These are phyloP conservation scores for Clitopilus hobsonii DNA, from an alignment of 768 basidiomycete species.

Conservation along the genomic window DNA sequence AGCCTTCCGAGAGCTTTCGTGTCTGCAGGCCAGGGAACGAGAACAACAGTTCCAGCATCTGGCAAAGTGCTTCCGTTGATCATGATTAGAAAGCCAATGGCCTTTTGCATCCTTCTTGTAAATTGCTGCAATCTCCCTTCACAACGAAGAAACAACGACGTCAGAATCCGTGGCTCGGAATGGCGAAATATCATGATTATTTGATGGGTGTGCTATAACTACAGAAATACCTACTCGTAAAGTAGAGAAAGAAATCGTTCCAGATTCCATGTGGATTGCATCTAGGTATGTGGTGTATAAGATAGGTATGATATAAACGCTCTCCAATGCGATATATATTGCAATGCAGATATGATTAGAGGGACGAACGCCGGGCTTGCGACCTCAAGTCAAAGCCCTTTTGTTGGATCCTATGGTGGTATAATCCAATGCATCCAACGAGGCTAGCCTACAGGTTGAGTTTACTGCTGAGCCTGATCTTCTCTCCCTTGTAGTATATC, in stretches of 20 bases:
- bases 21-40: too few species aligned
- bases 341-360: not conserved
- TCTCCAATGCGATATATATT: not conserved
- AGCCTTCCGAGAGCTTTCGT: too few species aligned
- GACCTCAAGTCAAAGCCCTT: not conserved
- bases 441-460: constrained; percentile 8
- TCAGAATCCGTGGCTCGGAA: too few species aligned
- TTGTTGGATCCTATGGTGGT: not conserved
- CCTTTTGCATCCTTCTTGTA: too few species aligned
- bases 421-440: not conserved
- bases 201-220: not conserved
- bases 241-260: not conserved
- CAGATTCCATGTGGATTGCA: not conserved
- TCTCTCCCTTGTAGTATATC: constrained; percentile 65
- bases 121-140: too few species aligned
- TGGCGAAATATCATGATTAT: not conserved
- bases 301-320: not conserved
- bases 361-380: not conserved
- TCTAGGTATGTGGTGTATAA: not conserved
- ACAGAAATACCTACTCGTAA: not conserved
- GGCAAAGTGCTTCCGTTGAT: too few species aligned
- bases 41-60: too few species aligned
- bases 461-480: constrained; percentile 40
- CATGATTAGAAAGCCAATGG: too few species aligned
- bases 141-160: too few species aligned